Evolutionary conservation across 176 grass and related monocot genomes (phyloP).

Genomic region (Triticum turgidum): DNA sequence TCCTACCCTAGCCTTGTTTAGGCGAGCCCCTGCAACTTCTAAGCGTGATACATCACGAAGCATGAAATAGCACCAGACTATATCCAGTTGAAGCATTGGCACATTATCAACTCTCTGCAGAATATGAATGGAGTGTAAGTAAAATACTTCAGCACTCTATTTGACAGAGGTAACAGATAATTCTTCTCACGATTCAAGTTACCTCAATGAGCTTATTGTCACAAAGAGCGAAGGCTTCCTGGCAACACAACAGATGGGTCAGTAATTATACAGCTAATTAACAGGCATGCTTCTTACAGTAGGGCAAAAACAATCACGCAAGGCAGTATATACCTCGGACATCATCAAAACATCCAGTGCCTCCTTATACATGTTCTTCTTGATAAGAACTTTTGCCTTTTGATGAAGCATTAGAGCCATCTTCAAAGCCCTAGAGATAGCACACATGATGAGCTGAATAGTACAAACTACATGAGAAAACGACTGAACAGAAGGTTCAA

Average conservation of each 20-base stretch:
- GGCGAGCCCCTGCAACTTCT: constrained; percentile 61
- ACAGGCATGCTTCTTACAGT: constrained; percentile 15
- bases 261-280: constrained; percentile 30
- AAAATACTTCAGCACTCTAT: constrained; percentile 19
- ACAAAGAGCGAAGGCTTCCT: constrained; percentile 96
- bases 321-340: constrained; percentile 62
- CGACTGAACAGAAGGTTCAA: background rate
- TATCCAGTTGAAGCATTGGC: constrained; percentile 95
- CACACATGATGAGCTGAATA: constrained; percentile 17
- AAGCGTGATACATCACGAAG: constrained; percentile 77
- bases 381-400: constrained; percentile 82
- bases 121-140: constrained; percentile 27
- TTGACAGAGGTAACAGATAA: constrained; percentile 24
- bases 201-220: constrained; percentile 80
- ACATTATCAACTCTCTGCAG: constrained; percentile 91
- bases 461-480: background rate
- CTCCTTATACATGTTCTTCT: constrained; percentile 59
- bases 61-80: constrained; percentile 97
- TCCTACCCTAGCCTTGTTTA: constrained; percentile 65
- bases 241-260: constrained; percentile 25
- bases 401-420: constrained; percentile 93
- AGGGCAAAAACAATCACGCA: background rate
- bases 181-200: constrained; percentile 36
- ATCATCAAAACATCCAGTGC: constrained; percentile 83
- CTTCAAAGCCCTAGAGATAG: constrained; percentile 64